Evolutionary conservation across 164 flowering plant species (phyloP).

Genomic region (Amborella trichopoda): DNA sequence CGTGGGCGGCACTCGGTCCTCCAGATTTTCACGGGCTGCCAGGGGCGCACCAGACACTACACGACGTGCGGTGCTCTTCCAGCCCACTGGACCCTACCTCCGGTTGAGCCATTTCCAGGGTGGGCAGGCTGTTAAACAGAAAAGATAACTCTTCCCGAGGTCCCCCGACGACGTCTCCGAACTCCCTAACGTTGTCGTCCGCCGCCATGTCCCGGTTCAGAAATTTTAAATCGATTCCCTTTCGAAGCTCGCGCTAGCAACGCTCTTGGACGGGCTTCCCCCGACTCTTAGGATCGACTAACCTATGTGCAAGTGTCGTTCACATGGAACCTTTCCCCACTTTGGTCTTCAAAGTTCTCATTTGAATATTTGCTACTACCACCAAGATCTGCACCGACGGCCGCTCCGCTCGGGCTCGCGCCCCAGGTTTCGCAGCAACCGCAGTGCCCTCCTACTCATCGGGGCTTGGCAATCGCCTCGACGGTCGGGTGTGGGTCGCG

Average conservation of each 20-base stretch:
- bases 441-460: too few relatives aligned
- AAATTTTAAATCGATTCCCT: conserved; percentile 1
- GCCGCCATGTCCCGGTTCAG: too few relatives aligned
- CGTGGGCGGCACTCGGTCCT: too few relatives aligned
- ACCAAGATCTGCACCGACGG: conserved; percentile 3
- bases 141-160: too few relatives aligned
- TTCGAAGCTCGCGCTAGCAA: neutral
- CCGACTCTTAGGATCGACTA: neutral
- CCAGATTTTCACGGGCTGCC: neutral
- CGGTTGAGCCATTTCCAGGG: neutral
- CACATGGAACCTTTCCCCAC: conserved; percentile 8
- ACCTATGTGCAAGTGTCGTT: conserved; percentile 6
- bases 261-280: neutral
- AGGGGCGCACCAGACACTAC: too few relatives aligned
- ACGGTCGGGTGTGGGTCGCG: too few relatives aligned
- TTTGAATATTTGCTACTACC: conserved; percentile 7
- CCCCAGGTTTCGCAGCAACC: neutral
- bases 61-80: too few relatives aligned
- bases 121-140: neutral
- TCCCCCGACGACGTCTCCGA: too few relatives aligned
- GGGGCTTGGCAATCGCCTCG: too few relatives aligned
- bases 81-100: too few relatives aligned
- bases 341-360: conserved; percentile 5
- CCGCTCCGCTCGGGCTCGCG: conserved; percentile 5
- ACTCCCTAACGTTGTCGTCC: too few relatives aligned